A percentile compares a stretch with the other conserved stretches of the same genome.
These are phyloP conservation scores for Monascus ruber DNA, from an alignment of 2,329 filamentous ascomycete species.

Conservation along the genomic window DNA sequence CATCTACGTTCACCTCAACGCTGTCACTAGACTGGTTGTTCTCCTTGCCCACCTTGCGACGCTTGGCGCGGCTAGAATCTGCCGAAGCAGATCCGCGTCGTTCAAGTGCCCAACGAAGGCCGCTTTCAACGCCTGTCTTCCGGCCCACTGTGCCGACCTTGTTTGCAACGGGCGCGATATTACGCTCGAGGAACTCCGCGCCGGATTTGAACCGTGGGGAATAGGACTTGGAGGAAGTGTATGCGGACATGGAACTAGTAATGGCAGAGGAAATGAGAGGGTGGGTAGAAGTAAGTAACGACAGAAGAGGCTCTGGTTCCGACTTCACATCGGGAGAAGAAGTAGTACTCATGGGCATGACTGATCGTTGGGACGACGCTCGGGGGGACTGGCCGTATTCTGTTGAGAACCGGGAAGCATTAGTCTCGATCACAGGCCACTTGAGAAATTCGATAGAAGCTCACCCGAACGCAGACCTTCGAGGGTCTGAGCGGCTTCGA, in stretches of 20 bases:
- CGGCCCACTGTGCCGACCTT: constrained; percentile 75
- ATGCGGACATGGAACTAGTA: constrained; percentile 72
- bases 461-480: constrained; percentile 59
- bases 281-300: constrained; percentile 77
- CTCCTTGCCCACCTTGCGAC: constrained; percentile 34
- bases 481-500: constrained; percentile 60
- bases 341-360: constrained; percentile 17
- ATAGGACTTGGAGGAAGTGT: constrained; percentile 79
- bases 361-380: constrained; percentile 23
- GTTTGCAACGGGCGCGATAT: constrained; percentile 71
- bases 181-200: constrained; percentile 82
- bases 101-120: constrained; percentile 70
- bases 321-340: constrained; percentile 29
- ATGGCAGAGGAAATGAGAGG: constrained; percentile 77
- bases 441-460: neutral
- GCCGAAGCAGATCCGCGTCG: constrained; percentile 23
- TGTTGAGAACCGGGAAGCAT: constrained; percentile 17
- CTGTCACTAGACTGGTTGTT: constrained; percentile 6
- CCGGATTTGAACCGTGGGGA: constrained; percentile 81
- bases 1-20: constrained; percentile 36
- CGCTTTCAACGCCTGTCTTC: constrained; percentile 76
- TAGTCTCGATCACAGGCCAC: constrained; percentile 1
- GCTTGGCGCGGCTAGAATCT: constrained; percentile 27
- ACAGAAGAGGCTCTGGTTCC: constrained; percentile 68
- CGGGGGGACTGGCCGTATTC: constrained; percentile 58